Percentiles rank a stretch among this genome's conserved stretches.
Evolutionary conservation across 2,329 filamentous ascomycete species (phyloP).

Genomic region (Nannizziopsis arthrosporioides): DNA sequence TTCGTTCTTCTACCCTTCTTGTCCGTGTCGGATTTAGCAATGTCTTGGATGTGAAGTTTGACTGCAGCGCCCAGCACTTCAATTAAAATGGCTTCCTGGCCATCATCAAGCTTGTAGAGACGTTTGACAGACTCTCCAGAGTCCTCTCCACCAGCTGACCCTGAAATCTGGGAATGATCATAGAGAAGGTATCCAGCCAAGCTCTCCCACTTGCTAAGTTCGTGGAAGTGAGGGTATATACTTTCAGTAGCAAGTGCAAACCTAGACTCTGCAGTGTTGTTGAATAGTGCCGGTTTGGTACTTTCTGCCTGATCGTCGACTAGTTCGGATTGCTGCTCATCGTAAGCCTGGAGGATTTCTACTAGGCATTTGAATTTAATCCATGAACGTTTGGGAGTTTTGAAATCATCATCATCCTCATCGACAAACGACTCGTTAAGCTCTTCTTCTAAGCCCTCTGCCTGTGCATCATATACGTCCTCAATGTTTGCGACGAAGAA

Average conservation of each 20-base stretch:
- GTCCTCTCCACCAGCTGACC: slow-evolving; percentile 44
- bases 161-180: slow-evolving; percentile 62
- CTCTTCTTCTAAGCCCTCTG: slow-evolving; percentile 74
- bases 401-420: slow-evolving; percentile 57
- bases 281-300: slow-evolving; percentile 33
- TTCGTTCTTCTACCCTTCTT: slow-evolving; percentile 47
- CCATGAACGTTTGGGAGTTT: slow-evolving; percentile 70
- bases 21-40: slow-evolving; percentile 49
- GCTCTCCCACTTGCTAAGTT: slow-evolving; percentile 76
- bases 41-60: slow-evolving; percentile 56
- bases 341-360: slow-evolving; percentile 71
- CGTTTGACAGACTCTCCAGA: slow-evolving; percentile 55
- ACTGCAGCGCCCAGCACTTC: slow-evolving; percentile 78
- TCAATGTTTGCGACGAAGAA: slow-evolving; percentile 86
- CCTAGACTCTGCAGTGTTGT: slow-evolving; percentile 60
- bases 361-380: slow-evolving; percentile 83
- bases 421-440: slow-evolving; percentile 63
- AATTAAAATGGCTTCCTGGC: slow-evolving; percentile 73
- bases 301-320: slow-evolving; percentile 18
- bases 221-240: slow-evolving; percentile 68
- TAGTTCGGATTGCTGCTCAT: slow-evolving; percentile 45
- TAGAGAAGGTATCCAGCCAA: slow-evolving; percentile 83
- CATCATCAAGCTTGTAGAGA: slow-evolving; percentile 58
- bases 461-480: slow-evolving; percentile 64
- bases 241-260: slow-evolving; percentile 77